phyloP scores from a whole-genome alignment of 345 rosid genomes.

The Cochlearia excelsa region DNA sequence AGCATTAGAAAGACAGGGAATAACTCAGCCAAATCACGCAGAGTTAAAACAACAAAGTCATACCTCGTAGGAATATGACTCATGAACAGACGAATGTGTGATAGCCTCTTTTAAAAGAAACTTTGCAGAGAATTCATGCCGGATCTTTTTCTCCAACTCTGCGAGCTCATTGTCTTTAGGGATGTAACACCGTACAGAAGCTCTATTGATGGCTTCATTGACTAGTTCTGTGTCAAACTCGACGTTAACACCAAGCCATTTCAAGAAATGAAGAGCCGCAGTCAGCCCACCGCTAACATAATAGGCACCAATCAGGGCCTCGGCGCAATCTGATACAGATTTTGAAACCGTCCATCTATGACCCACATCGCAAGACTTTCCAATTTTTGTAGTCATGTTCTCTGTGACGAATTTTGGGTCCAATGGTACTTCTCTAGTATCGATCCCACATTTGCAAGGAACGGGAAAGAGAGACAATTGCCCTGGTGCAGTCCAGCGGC shows the following conservation, averaged over 20 bases:
- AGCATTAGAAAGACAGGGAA: conserved; percentile 11
- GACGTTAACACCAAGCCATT: conserved; percentile 69
- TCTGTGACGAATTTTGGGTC: conserved; percentile 54
- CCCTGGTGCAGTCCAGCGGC: conserved; percentile 93
- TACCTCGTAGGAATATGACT: conserved; percentile 74
- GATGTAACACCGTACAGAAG: conserved; percentile 43
- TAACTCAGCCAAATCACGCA: conserved; percentile 3
- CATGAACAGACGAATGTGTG: conserved; percentile 59
- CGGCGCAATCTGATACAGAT: conserved; percentile 80
- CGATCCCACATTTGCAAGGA: conserved; percentile 68
- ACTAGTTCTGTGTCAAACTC: conserved; percentile 48
- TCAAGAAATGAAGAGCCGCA: conserved; percentile 63
- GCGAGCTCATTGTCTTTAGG: conserved; percentile 47
- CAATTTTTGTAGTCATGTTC: conserved; percentile 47
- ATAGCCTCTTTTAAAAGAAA: conserved; percentile 80
- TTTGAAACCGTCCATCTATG: conserved; percentile 90
- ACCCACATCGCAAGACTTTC: conserved; percentile 67
- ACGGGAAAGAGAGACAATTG: conserved; percentile 47
- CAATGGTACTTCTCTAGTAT: conserved; percentile 66
- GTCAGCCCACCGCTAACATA: conserved; percentile 62
- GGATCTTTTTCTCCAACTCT: conserved; percentile 59
- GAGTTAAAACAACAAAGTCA: not conserved
- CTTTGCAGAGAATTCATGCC: conserved; percentile 54
- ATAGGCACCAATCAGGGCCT: conserved; percentile 83
- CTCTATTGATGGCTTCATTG: conserved; percentile 46